Conservation (phyloP, 768 basidiomycete species). For the Russula sp. region DNA sequence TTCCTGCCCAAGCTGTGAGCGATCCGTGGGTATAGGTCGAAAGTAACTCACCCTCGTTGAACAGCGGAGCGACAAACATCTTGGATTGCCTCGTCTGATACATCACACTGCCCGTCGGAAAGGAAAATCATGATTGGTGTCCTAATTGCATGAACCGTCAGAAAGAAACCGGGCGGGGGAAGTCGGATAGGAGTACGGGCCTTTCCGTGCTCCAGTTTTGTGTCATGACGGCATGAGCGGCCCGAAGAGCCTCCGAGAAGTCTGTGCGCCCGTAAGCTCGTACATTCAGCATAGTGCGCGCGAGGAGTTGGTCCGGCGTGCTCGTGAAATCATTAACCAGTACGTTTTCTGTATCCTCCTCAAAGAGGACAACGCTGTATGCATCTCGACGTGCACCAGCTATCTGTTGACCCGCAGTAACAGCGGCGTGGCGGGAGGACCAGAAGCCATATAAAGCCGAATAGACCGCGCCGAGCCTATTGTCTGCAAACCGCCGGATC, state of each 20-base stretch:
- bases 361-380: slow-evolving; percentile 51
- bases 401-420: slow-evolving; percentile 26
- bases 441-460: slow-evolving; percentile 53
- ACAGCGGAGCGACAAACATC: slow-evolving; percentile 31
- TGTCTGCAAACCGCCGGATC: slow-evolving; percentile 36
- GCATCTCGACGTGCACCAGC: slow-evolving; percentile 40
- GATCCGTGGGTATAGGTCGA: not conserved
- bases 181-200: slow-evolving; percentile 26
- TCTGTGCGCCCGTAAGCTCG: slow-evolving; percentile 38
- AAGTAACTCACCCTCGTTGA: slow-evolving; percentile 37
- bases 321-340: slow-evolving; percentile 44
- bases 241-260: slow-evolving; percentile 37
- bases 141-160: slow-evolving; percentile 27
- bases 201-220: slow-evolving; percentile 46
- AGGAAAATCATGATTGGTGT: slow-evolving; percentile 24
- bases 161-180: not conserved
- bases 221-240: slow-evolving; percentile 37
- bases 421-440: slow-evolving; percentile 42
- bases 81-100: too few species aligned
- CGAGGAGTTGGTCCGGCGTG: slow-evolving; percentile 41
- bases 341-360: slow-evolving; percentile 24
- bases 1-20: slow-evolving; percentile 34
- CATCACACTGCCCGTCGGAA: too few species aligned
- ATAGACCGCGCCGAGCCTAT: slow-evolving; percentile 54
- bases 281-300: slow-evolving; percentile 32